Conservation (phyloP, 2,329 filamentous ascomycete species). For the Diaporthe ilicicola region DNA sequence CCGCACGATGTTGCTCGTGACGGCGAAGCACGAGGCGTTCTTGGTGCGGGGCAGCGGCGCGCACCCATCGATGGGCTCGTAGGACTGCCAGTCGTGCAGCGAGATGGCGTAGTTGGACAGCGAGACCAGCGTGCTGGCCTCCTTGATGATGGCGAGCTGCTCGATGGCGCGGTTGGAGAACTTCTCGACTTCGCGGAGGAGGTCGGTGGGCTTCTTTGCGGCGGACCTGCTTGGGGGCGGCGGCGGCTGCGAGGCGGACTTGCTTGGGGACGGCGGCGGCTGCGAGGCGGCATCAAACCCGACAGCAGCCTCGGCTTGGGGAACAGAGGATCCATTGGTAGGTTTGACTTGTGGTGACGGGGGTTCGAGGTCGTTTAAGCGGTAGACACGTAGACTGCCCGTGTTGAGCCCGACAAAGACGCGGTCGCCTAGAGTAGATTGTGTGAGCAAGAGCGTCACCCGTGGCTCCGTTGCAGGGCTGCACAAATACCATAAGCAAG, state of each 20-base stretch:
- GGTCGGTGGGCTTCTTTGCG: conserved; percentile 72
- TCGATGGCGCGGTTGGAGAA: conserved; percentile 92
- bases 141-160: conserved; percentile 94
- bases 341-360: conserved; percentile 48
- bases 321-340: conserved; percentile 44
- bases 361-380: conserved; percentile 74
- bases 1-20: conserved; percentile 95
- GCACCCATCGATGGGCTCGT: conserved; percentile 69
- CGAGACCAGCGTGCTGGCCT: conserved; percentile 89
- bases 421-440: conserved; percentile 72
- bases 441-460: not conserved
- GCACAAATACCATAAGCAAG: conserved; percentile 78
- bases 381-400: conserved; percentile 88
- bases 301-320: conserved; percentile 15
- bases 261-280: conserved; percentile 38
- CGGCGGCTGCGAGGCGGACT: conserved; percentile 39
- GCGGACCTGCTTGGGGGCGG: conserved; percentile 40
- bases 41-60: conserved; percentile 78
- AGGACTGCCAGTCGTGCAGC: conserved; percentile 87
- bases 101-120: conserved; percentile 90
- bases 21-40: conserved; percentile 88
- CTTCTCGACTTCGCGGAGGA: conserved; percentile 91
- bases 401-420: conserved; percentile 92
- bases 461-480: not conserved
- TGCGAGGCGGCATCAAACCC: conserved; percentile 35